These are phyloP conservation scores for Daldinia childiae DNA, from an alignment of 495 filamentous ascomycete species.

Conservation along the genomic window DNA sequence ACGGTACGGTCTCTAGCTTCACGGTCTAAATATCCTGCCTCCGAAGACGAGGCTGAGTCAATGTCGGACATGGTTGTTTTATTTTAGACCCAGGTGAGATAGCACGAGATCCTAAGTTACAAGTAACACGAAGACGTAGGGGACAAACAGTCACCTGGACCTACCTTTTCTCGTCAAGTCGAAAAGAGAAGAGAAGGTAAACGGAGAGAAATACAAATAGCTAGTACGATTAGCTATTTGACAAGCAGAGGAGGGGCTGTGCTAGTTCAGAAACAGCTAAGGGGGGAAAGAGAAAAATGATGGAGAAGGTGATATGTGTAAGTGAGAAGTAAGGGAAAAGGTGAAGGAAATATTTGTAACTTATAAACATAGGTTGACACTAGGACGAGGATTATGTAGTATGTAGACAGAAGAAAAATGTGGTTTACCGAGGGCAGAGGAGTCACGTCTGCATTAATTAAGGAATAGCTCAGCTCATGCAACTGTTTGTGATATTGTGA, in stretches of 20 bases:
- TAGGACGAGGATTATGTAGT: no score
- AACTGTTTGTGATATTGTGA: not conserved
- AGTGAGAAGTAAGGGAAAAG: not conserved
- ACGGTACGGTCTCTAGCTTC: conserved; percentile 29
- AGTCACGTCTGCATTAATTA: not conserved
- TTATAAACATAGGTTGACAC: not conserved
- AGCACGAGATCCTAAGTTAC: not conserved
- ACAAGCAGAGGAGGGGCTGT: not conserved
- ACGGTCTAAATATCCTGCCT: conserved; percentile 29
- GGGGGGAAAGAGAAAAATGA: not conserved
- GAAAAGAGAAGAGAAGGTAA: not conserved
- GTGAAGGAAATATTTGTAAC: not conserved
- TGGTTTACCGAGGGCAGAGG: not conserved
- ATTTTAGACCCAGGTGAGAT: not conserved
- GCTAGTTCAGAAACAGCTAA: conserved; percentile 5
- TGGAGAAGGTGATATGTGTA: not conserved
- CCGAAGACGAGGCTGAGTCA: conserved; percentile 25
- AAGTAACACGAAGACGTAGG: not conserved
- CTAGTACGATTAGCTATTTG: not conserved
- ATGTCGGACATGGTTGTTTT: conserved; percentile 28
- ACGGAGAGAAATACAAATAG: not conserved
- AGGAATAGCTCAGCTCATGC: not conserved
- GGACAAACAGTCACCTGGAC: not conserved
- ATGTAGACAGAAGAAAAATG: not conserved
- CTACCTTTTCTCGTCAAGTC: not conserved